These are phyloP conservation scores for Sabuloglossum arenarium DNA, from an alignment of 495 filamentous ascomycete species.

Conservation along the genomic window DNA sequence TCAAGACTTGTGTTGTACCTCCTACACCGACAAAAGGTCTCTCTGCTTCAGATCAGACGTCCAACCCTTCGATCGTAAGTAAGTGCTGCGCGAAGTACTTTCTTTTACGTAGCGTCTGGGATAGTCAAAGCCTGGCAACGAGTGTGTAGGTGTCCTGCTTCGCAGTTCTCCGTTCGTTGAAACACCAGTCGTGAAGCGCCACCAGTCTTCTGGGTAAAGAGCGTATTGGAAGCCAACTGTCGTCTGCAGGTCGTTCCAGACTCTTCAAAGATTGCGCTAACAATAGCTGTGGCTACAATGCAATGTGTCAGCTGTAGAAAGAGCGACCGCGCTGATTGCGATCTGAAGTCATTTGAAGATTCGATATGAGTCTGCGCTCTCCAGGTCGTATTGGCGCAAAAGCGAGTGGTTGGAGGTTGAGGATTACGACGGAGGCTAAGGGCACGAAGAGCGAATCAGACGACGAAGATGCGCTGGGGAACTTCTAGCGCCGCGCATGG, in stretches of 20 bases:
- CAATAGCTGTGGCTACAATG: neutral
- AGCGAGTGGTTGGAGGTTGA: neutral
- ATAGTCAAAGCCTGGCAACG: neutral
- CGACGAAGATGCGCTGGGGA: neutral
- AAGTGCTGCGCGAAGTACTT: neutral
- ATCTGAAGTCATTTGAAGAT: neutral
- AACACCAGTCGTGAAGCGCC: neutral
- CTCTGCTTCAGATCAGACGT: neutral
- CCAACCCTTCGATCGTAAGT: neutral
- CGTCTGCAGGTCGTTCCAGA: neutral
- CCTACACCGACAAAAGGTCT: neutral
- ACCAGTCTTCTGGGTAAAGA: neutral
- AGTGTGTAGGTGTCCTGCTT: neutral
- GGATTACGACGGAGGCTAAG: neutral
- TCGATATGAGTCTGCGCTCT: neutral
- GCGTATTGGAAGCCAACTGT: neutral
- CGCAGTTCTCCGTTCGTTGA: neutral
- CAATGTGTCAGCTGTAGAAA: neutral
- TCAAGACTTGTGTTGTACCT: neutral
- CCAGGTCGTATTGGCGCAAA: neutral
- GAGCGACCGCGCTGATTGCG: neutral
- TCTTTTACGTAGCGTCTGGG: neutral
- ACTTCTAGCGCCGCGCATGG: neutral
- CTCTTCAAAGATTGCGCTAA: neutral
- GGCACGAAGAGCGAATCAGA: neutral